Conservation (phyloP, 2,329 filamentous ascomycete genomes). For the Penicillium crustosum region DNA sequence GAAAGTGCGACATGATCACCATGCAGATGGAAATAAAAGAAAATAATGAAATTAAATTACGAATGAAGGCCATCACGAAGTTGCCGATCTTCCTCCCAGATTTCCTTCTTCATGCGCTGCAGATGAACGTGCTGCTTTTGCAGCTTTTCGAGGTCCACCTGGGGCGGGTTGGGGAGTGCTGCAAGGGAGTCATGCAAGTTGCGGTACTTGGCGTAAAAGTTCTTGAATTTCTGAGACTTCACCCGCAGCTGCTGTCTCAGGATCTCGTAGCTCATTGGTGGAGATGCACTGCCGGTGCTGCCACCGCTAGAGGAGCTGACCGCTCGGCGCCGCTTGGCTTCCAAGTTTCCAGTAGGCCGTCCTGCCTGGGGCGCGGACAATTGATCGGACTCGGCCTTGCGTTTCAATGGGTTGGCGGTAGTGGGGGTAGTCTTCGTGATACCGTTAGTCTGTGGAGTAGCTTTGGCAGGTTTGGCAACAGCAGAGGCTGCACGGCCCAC, state of each 20-base stretch:
- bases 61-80: conserved; percentile 29
- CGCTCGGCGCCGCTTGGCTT: conserved; percentile 43
- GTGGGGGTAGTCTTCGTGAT: conserved; percentile 23
- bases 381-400: conserved; percentile 41
- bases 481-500: conserved; percentile 18
- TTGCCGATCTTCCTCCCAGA: conserved; percentile 48
- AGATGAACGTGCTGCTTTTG: conserved; percentile 55
- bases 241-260: conserved; percentile 41
- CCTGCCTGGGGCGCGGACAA: conserved; percentile 22
- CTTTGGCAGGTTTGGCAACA: conserved; percentile 19
- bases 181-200: conserved; percentile 53
- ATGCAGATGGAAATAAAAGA: conserved; percentile 7
- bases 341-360: conserved; percentile 40
- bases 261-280: conserved; percentile 38
- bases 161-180: conserved; percentile 44
- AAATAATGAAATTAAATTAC: conserved; percentile 8
- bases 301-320: conserved; percentile 41
- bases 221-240: conserved; percentile 53
- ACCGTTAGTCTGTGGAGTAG: conserved; percentile 27
- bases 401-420: conserved; percentile 39
- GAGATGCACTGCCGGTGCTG: conserved; percentile 44
- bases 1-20: neutral
- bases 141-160: conserved; percentile 53
- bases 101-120: conserved; percentile 59
- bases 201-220: conserved; percentile 59